Base-by-base conservation (phyloP, 805 yeast species). In the Saturnispora diversa region DNA sequence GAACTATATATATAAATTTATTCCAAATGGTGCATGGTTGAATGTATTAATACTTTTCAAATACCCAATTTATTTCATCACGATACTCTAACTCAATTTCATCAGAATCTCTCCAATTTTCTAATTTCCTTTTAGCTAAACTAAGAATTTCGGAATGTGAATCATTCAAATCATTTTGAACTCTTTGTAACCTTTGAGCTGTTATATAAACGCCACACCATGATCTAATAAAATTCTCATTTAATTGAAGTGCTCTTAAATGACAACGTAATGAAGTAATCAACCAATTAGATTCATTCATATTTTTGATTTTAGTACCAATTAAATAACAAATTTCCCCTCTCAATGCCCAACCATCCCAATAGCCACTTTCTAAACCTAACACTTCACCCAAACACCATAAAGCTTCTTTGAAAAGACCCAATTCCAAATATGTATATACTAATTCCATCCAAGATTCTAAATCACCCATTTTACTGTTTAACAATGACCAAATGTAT, bases 401-500 rank as follows among this genome's bases (percentile, higher is more conserved):
- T 5, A 82, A 68, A 0, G 92, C 80, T 50, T 78, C 77, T 26
- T 75, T 80, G 48, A 72, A 77, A 52, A 78, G 77, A 1, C 87
- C 87, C 7, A 69, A 45, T 11, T 63, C 56, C 19, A 59, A 59
- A 55, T 90, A 90, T n/a, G 72, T 64, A 27, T 75, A 74, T 3
- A 77, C 81, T 41, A 87, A 65, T 58, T 84, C 94, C 35, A 77
- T 68, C 95, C 94, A 86, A 2, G 82, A 64, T 47, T 81, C 77
- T 2, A 74, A 64, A 58, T 92, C 97, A 16, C 79, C 57, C 1
- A 97, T 95, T 50, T 73, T 76, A 37, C 69, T 61, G 40, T 77
- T 80, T 39, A 84, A 59, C 48, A 70, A 74, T 26, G 65, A 69
- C 9, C 25, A 39, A 13, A 39, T 31, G 10, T 11, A 20, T 15